Conservation (phyloP, 495 filamentous ascomycete species). For the Apiosordaria backusii region DNA sequence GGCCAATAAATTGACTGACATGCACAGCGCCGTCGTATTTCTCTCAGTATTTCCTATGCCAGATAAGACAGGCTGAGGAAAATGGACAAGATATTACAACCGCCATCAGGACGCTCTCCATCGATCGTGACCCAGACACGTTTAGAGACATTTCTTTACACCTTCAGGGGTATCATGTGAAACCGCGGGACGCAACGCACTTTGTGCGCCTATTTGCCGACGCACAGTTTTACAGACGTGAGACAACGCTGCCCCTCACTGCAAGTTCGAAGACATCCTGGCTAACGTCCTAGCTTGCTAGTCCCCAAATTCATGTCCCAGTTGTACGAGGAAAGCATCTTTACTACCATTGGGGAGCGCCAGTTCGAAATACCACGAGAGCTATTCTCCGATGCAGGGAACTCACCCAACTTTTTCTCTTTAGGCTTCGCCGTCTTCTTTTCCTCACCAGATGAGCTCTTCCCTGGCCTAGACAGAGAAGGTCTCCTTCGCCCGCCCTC, state of each 20-base stretch:
- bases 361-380: constrained; percentile 89
- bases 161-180: constrained; percentile 89
- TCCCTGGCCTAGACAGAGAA: constrained; percentile 77
- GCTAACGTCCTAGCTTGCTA: constrained; percentile 30
- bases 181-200: constrained; percentile 75
- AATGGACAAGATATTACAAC: constrained; percentile 49
- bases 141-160: constrained; percentile 88
- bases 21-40: constrained; percentile 90
- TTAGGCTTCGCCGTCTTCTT: constrained; percentile 91
- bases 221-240: constrained; percentile 90
- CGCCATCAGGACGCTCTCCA: constrained; percentile 71
- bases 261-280: background rate
- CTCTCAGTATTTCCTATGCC: constrained; percentile 87
- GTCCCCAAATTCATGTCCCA: constrained; percentile 87
- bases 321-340: constrained; percentile 91
- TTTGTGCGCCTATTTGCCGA: constrained; percentile 93
- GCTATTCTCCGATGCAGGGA: constrained; percentile 77
- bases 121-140: constrained; percentile 88
- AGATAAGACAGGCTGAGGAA: constrained; percentile 61
- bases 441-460: constrained; percentile 70
- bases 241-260: constrained; percentile 20
- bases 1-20: constrained; percentile 17
- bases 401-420: constrained; percentile 93
- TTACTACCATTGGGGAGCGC: constrained; percentile 78
- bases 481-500: constrained; percentile 86